Conservation (phyloP, 2,329 filamentous ascomycete genomes). For the Calonectria pteridis region DNA sequence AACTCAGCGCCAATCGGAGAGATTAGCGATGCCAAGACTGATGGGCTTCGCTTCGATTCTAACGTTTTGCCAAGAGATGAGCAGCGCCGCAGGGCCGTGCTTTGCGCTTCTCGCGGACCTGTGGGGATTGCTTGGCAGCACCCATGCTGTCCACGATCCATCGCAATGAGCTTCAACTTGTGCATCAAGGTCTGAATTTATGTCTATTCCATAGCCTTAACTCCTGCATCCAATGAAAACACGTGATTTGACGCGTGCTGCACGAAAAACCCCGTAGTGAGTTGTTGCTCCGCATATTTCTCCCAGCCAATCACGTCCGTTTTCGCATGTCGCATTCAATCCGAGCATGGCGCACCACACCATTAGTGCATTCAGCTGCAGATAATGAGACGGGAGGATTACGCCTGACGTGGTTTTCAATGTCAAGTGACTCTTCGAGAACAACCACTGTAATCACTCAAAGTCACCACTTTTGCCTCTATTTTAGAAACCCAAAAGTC, state of each 20-base stretch:
- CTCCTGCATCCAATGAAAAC: too few species aligned
- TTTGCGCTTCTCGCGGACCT: not conserved
- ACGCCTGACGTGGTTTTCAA: not conserved
- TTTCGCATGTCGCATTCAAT: not conserved
- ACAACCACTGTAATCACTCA: not conserved
- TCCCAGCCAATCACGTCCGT: too few species aligned
- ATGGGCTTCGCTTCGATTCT: not conserved
- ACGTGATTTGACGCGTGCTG: not conserved
- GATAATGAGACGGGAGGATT: not conserved
- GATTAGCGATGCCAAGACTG: not conserved
- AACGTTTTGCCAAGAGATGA: not conserved
- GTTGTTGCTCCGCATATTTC: not conserved
- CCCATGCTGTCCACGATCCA: not conserved
- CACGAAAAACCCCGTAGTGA: not conserved
- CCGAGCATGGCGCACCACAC: not conserved
- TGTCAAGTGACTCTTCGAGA: not conserved
- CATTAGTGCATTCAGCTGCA: not conserved
- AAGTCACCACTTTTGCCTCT: not conserved
- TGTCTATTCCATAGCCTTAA: not conserved
- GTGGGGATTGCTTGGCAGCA: not conserved
- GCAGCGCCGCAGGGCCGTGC: not conserved
- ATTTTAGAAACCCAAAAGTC: not conserved
- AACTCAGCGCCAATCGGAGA: not conserved
- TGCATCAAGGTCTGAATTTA: not conserved
- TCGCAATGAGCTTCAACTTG: not conserved